These are phyloP conservation scores for Podila epigama DNA, from an alignment of 192 early-diverging fungal species.

Conservation along the genomic window DNA sequence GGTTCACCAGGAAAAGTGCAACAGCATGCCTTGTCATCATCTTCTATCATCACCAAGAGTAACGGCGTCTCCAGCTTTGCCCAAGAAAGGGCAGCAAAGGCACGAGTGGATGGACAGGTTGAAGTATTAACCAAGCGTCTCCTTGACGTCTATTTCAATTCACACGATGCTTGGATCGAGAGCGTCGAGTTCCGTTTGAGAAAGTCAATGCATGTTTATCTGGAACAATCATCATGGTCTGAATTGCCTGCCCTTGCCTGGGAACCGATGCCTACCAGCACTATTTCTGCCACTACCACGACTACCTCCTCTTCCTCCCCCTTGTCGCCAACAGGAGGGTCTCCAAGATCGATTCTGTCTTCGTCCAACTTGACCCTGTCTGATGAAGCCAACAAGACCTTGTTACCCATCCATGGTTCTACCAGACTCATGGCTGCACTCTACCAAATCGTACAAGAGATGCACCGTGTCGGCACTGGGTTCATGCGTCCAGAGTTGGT, in stretches of 20 bases:
- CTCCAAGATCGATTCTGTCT: neutral
- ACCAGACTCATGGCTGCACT: constrained; percentile 21
- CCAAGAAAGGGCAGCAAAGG: constrained; percentile 12
- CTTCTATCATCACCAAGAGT: too few relatives aligned
- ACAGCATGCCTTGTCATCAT: too few relatives aligned
- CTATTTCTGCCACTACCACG: constrained; percentile 2
- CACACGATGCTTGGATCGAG: constrained; percentile 57
- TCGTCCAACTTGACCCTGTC: neutral
- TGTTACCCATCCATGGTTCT: constrained; percentile 37
- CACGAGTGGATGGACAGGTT: constrained; percentile 46
- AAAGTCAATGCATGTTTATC: constrained; percentile 19
- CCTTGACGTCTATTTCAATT: constrained; percentile 41
- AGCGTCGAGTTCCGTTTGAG: constrained; percentile 15
- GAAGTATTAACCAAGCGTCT: constrained; percentile 30
- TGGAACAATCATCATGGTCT: constrained; percentile 48
- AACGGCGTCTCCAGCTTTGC: constrained; percentile 19
- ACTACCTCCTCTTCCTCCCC: neutral
- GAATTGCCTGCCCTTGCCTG: constrained; percentile 53
- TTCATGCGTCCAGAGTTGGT: constrained; percentile 34
- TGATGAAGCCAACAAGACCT: constrained; percentile 18
- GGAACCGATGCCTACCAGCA: constrained; percentile 51
- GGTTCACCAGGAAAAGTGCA: too few relatives aligned
- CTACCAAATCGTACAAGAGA: constrained; percentile 40
- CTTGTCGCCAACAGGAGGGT: neutral
- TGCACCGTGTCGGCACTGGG: constrained; percentile 37